Evolutionary conservation across 1,284 basidiomycete genomes (phyloP), one percentile per base, ranked within the genome.

Genomic region (Apiotrichum siamense): DNA sequence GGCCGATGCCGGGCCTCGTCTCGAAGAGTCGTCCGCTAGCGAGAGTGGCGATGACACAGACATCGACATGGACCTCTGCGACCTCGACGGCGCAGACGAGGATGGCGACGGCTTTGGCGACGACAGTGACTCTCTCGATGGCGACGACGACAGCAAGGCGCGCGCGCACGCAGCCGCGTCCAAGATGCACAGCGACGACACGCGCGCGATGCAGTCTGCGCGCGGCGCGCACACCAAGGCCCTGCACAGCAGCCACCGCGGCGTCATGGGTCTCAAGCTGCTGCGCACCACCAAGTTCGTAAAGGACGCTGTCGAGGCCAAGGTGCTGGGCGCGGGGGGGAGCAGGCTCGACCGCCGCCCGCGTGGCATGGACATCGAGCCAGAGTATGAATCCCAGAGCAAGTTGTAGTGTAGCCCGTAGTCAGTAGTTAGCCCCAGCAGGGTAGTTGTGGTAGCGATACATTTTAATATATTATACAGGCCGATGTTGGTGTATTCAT

Each of bases 211-310:
- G 23, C 60, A 58, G 6, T n/a, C n/a, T n/a, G n/a, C n/a, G n/a
- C 45, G 56, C 32, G 52, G 56, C 40, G 60, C 62, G 3, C 69
- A 74, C 57, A 51, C 52, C 12, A 62, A 70, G 43, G 72, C 72
- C 20, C 56, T 74, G 38, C 69, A 69, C 64, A 60, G 47, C 50
- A 52, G 36, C n/a, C 54, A 49, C 58, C 68, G 64, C 52, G 73
- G 73, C 17, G 63, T 75, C 44, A 73, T 73, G 63, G 70, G 73
- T 58, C 63, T 73, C 26, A 69, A 70, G 44, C 56, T 75, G 21
- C 69, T 66, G 21, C 55, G 73, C 21, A 73, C 70, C 13, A 67
- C 70, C 31, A 63, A 64, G 51, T 67, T 64, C 47, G 63, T 72
- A 26, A 72, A 72, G 60, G 73, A 75, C 47, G 72, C 70, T 53